Base-by-base conservation (phyloP, 371 early-diverging fungal species). In the Paramicrosporidium saccamoebae region DNA sequence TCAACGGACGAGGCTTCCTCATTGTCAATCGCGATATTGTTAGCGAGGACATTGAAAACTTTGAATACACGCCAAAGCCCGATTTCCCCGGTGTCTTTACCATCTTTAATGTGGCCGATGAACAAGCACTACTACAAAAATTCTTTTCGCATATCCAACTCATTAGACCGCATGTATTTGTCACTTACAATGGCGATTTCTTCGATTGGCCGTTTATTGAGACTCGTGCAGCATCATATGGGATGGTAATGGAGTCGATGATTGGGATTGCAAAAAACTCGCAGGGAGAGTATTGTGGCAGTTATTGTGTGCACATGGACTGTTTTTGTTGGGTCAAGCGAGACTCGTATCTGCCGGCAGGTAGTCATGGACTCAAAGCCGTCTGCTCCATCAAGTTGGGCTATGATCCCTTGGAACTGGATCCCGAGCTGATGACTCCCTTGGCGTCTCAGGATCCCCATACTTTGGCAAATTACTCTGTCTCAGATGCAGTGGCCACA, bases 151-250 rank as follows among this genome's bases (percentile, higher is more conserved):
- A 95, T 28, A 64, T 98, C 12, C 61, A 64, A 23, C 48, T 61
- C 7, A 57, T 64, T 4, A 57, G 62, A 33, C 99, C 99, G 0
- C 72, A 72, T 4, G 65, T 98, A 7, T 54, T 75, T 36, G 88
- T 78, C 2, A 94, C 97, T 2, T 98, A 94, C 43, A 97, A 97
- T 68, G 99, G 99, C 40, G 88, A 88, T 39, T 75, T 61, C 39
- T 98, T 98, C 58, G 99, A 98, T 61, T 94, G 88, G 82, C 95
- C 96, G 0, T 98, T 90, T 48, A 50, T 98, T 5, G 82, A 94
- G 30, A 58, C 67, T 12, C 40, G 99, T 25, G 67, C 86, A 1
- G 48, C 44, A 21, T 41, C 46, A 11, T 48, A 82, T 36, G 74
- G 74, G 1, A 52, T 86, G 18, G 60, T 72, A 23, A 66, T 92